phyloP scores from a whole-genome alignment of 306 rosid genomes.

The Geum urbanum region DNA sequence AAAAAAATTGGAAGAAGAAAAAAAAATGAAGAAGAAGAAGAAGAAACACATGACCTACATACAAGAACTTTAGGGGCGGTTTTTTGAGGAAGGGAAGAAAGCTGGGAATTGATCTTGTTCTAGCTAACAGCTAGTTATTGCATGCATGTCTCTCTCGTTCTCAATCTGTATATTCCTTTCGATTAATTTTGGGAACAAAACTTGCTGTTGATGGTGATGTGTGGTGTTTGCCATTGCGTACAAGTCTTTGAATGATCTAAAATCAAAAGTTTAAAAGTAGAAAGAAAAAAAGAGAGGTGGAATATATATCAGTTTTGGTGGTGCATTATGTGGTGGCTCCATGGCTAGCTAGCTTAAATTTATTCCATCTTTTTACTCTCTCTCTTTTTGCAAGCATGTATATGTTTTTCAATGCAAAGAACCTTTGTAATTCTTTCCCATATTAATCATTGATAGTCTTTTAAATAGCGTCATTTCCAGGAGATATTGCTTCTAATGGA shows the following conservation, averaged over 20 bases:
- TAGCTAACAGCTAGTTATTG: too few species aligned
- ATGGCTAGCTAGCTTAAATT: too few species aligned
- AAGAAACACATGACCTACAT: not conserved
- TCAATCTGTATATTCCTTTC: constrained; percentile 41
- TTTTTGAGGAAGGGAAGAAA: not conserved
- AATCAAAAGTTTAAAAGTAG: constrained; percentile 41
- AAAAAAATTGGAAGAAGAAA: too few species aligned
- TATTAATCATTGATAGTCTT: constrained; percentile 5
- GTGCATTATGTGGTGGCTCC: constrained; percentile 21
- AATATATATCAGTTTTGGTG: constrained; percentile 40
- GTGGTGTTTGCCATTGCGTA: constrained; percentile 42
- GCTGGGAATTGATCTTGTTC: too few species aligned
- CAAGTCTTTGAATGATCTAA: constrained; percentile 21
- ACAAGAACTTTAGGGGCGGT: not conserved
- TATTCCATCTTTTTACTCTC: constrained; percentile 27
- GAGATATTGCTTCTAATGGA: constrained; percentile 17
- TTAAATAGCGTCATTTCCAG: not conserved
- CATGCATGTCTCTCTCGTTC: constrained; percentile 31
- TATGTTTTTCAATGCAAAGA: constrained; percentile 5
- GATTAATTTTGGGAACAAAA: constrained; percentile 31
- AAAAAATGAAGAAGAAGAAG: too few species aligned
- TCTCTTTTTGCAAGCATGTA: too few species aligned
- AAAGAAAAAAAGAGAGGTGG: constrained; percentile 26
- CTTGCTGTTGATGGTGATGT: constrained; percentile 29
- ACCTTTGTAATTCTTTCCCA: constrained; percentile 24